These are phyloP conservation scores for Powellomyces hirtus DNA, from an alignment of 192 early-diverging fungal genomes.

Conservation along the genomic window DNA sequence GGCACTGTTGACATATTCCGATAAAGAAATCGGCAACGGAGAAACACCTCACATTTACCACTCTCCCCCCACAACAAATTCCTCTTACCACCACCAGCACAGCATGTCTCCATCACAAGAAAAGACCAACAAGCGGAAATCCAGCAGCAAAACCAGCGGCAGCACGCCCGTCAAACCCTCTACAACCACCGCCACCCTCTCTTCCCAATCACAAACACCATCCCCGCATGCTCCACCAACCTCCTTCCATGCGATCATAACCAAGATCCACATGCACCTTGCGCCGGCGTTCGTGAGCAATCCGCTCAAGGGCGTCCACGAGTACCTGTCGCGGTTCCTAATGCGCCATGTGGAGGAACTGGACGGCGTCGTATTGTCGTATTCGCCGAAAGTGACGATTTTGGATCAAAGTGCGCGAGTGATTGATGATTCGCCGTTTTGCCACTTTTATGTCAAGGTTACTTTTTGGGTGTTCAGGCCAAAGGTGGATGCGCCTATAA, in stretches of 20 bases:
- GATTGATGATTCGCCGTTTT: conserved; percentile 79
- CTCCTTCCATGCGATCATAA: conserved; percentile 14
- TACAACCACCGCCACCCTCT: neutral
- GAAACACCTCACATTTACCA: too few relatives aligned
- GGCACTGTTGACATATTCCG: too few relatives aligned
- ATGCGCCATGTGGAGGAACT: conserved; percentile 83
- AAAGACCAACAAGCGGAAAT: neutral
- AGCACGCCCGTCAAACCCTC: neutral
- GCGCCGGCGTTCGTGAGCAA: conserved; percentile 63
- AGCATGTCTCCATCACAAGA: neutral
- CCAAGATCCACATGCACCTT: conserved; percentile 59
- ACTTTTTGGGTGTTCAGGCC: conserved; percentile 80
- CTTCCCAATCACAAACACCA: neutral
- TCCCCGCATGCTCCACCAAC: neutral
- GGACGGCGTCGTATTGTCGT: conserved; percentile 81
- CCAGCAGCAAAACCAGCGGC: neutral
- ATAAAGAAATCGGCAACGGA: too few relatives aligned
- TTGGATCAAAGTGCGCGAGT: conserved; percentile 60
- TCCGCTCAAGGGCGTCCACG: conserved; percentile 55
- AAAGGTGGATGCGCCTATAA: conserved; percentile 53
- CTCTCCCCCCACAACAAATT: too few relatives aligned
- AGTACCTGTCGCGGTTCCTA: conserved; percentile 64
- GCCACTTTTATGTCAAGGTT: conserved; percentile 70
- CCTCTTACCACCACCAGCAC: too few relatives aligned
- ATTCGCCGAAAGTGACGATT: conserved; percentile 64